Evolutionary conservation across 306 rosid species (phyloP), one percentile per base, ranked within the genome.

Genomic region (Rosa rugosa): DNA sequence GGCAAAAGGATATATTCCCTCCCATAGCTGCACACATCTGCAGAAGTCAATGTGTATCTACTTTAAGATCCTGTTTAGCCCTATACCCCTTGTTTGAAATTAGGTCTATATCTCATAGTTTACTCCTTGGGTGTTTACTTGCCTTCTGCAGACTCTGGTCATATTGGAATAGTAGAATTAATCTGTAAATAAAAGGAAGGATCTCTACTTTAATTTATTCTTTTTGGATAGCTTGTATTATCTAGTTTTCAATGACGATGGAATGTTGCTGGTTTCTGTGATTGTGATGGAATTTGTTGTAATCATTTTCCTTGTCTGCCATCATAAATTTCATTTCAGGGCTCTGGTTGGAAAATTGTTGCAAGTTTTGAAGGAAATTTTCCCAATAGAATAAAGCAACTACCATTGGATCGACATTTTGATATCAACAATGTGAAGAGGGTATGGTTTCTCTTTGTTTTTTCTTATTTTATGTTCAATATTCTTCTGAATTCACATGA

Each of bases 301-400:
- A 31, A 31, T 49, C 31, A 40, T 11, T 25, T 65, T 50, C 63
- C 17, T 18, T 7, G 12, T 63, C 22, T 80, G 31, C 8, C 27
- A 20, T 73, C 18, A 42, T 63, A 59, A 68, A 53, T 50, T 22
- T 75, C 4, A n/a, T 57, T 87, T 80, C 85, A 95, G 99, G 99
- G 99, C 84, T 27, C 98, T 87, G 99, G 99, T 75, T 95, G 99
- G 99, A 95, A 95, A 90, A 89, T 95, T 79, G 99, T 95, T 88
- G 88, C 96, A 34, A 91, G 97, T 85, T 95, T 95, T 62, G 99
- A 95, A 87, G 99, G 99, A 62, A 92, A 84, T 73, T 92, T 95
- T 81, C 98, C 99, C 23, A 94, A 90, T 83, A 88, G 99, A 89
- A 93, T 95, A 81, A 95, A 95, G 85, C 99, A 95, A 81, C 86